Base-by-base conservation (phyloP, 768 basidiomycete species). In the Boletus rex-veris region DNA sequence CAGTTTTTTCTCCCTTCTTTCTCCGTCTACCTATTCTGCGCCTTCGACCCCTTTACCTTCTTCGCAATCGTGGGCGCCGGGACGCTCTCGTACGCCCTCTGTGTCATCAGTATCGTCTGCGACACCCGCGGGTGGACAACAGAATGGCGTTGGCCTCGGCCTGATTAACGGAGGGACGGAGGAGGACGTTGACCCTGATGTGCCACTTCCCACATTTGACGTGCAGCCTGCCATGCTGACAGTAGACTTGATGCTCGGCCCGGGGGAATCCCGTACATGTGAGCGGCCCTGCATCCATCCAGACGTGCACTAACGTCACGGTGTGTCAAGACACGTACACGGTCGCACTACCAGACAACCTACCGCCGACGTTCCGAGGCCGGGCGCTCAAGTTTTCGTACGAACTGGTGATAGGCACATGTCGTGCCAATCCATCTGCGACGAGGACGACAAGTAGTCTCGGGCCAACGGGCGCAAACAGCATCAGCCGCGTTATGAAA, bases 301-400 rank as follows among this genome's bases (percentile, higher is more conserved):
- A 16, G 26, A 8, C 28, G 7, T 10, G 0, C 12, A 14, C 26
- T 58, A 15, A 44, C 45, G 26, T 55, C 36, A 21, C n/a, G 52
- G 15, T 41, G 31, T 11, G 12, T 48, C 21, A 64, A 98, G 95
- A 90, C 68, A 85, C 85, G 1, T 98, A 97, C 69, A 80, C 80
- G 1, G 72, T 95, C 12, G 71, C 73, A 1, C 74, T 99, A 1
- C 96, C 97, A 0, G 76, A 82, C 11, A 82, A 82, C 52, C 75
- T 98, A 0, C 97, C 97, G 2, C 97, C 97, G 0, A 92, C 94
- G 0, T 97, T 90, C 73, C 80, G 82, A 43, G 96, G 97, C 3
- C 85, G 88, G 41, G 79, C 86, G 4, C 76, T 98, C 55, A 80
- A 77, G 63, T 95, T 99, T 66, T 87, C 88, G 4, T 98, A 98